Percentiles rank a stretch among this genome's conserved stretches.
phyloP scores from a whole-genome alignment of 2,329 filamentous ascomycete species.

The Xylaria sp. region DNA sequence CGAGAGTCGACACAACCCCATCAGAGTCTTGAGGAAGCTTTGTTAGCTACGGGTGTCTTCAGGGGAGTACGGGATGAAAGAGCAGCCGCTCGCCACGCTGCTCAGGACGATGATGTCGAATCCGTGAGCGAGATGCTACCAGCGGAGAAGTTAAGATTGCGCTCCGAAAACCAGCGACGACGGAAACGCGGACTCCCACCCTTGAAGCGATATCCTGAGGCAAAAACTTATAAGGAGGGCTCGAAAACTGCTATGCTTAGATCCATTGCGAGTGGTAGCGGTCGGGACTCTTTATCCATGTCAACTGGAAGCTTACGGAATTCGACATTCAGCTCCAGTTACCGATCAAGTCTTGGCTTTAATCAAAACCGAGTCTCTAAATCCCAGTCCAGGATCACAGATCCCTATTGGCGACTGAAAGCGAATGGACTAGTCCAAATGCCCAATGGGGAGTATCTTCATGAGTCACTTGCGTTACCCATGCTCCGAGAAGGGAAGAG shows the following conservation, averaged over 20 bases:
- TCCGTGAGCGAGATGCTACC: conserved; percentile 31
- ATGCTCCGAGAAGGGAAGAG: conserved; percentile 57
- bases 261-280: conserved; percentile 42
- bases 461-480: conserved; percentile 62
- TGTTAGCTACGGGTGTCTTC: conserved; percentile 48
- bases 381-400: conserved; percentile 44
- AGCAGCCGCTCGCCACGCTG: conserved; percentile 44
- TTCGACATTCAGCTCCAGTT: conserved; percentile 51
- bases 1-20: conserved; percentile 40
- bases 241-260: conserved; percentile 49
- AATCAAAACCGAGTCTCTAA: conserved; percentile 51
- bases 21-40: conserved; percentile 46
- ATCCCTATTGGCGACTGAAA: conserved; percentile 54
- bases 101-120: conserved; percentile 38
- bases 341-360: conserved; percentile 50
- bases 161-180: conserved; percentile 48
- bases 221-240: conserved; percentile 45
- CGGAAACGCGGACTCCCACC: conserved; percentile 45
- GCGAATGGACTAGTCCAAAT: conserved; percentile 59
- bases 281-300: conserved; percentile 47
- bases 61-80: conserved; percentile 45
- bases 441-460: conserved; percentile 64
- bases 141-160: conserved; percentile 42
- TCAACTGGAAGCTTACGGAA: conserved; percentile 49
- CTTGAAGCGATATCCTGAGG: conserved; percentile 44